Conservation (phyloP, 2,329 filamentous ascomycete genomes). For the Aspergillus sclerotialis region DNA sequence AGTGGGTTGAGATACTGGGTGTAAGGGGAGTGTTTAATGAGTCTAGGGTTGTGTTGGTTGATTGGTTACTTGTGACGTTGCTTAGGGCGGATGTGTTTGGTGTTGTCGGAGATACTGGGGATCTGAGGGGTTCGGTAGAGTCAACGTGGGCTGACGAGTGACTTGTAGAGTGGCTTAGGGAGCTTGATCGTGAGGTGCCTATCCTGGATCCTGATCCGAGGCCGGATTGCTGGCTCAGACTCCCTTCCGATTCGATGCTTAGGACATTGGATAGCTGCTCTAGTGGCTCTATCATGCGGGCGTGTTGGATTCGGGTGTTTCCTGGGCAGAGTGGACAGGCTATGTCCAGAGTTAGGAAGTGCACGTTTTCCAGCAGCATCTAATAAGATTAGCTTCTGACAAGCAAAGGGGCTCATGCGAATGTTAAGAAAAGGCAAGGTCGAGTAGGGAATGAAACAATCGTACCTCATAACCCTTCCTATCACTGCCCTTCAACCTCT, state of each 20-base stretch:
- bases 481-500: slow-evolving; percentile 23
- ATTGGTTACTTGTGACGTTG: slow-evolving; percentile 9
- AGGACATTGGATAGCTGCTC: slow-evolving; percentile 17
- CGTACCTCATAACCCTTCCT: slow-evolving; percentile 25
- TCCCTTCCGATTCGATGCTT: slow-evolving; percentile 11
- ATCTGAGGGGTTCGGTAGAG: slow-evolving; percentile 8
- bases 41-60: slow-evolving; percentile 8
- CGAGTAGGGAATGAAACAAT: no score
- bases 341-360: slow-evolving; percentile 15
- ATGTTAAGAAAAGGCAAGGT: no score
- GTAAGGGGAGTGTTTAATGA: slow-evolving; percentile 4
- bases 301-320: slow-evolving; percentile 24
- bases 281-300: slow-evolving; percentile 28
- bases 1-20: slow-evolving; percentile 4
- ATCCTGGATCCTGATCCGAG: slow-evolving; percentile 10
- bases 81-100: slow-evolving; percentile 4
- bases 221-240: slow-evolving; percentile 9
- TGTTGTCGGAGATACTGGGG: slow-evolving; percentile 9
- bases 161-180: slow-evolving; percentile 16
- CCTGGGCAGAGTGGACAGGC: slow-evolving; percentile 25
- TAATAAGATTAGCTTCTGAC: slow-evolving; percentile 2
- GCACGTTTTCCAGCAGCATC: slow-evolving; percentile 13
- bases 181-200: slow-evolving; percentile 15
- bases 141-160: slow-evolving; percentile 12
- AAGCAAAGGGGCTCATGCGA: no score